Conservation (phyloP, 176 grass and related monocot species). For the Triticum monococcum region DNA sequence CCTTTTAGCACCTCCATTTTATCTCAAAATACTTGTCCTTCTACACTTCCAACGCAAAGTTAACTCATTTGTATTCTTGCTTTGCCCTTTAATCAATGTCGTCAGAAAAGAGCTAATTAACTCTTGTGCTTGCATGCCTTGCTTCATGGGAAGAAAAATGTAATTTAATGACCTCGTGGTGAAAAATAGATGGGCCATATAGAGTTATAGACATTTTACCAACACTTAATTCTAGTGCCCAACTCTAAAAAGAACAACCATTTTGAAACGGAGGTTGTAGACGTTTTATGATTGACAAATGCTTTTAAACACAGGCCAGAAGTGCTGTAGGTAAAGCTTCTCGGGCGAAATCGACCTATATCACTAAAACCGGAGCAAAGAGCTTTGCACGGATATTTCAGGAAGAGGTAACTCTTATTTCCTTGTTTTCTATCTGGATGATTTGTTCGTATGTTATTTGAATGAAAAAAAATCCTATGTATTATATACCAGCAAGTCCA, state of each 20-base stretch:
- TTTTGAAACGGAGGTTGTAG: not conserved
- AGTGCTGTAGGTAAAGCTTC: not conserved
- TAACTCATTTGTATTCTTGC: not conserved
- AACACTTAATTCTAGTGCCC: not conserved
- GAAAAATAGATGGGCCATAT: not conserved
- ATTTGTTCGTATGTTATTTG: not conserved
- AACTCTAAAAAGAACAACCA: not conserved
- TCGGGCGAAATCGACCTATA: conserved; percentile 9
- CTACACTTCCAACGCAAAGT: not conserved
- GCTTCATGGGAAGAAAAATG: not conserved
- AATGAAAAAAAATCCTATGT: not conserved
- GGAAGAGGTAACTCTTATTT: conserved; percentile 34
- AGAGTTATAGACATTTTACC: not conserved
- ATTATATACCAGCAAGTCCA: not conserved
- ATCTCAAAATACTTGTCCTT: not conserved
- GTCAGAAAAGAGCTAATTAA: not conserved
- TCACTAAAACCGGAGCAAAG: conserved; percentile 31
- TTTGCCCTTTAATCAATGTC: not conserved
- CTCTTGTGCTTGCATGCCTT: not conserved
- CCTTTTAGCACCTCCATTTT: not conserved
- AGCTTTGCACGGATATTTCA: conserved; percentile 39
- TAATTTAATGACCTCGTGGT: not conserved
- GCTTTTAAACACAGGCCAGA: not conserved
- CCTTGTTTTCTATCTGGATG: not conserved
- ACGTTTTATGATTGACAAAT: not conserved